Evolutionary conservation across 1,284 basidiomycete genomes (phyloP), one percentile per base, ranked within the genome.

Genomic region (Tilletiopsis washingtonensis): DNA sequence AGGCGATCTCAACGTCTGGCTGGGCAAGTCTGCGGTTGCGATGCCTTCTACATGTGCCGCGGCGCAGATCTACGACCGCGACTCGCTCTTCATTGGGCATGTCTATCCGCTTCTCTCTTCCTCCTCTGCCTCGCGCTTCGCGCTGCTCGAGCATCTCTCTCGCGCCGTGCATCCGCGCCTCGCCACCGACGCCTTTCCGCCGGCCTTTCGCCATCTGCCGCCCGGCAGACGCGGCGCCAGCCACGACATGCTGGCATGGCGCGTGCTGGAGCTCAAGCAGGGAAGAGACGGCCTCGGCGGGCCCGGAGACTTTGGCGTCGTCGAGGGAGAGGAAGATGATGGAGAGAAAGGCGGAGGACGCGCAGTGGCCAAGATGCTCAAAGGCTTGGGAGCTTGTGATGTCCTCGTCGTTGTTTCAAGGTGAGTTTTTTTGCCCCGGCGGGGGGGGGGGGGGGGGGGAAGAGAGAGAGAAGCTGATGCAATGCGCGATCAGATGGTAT

Each of bases 401-500:
- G 59, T 67, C 12, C 45, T 73, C 19, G 64, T 69, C 3, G 51
- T 73, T 1, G 70, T 73, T 23, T 34, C 29, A 9, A 34, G 29
- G 29, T 34, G 29, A 34, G 29, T n/a, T n/a, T n/a, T n/a, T n/a
- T n/a, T n/a, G n/a, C n/a, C n/a, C n/a, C n/a, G n/a, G n/a, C n/a
- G n/a, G n/a, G n/a, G n/a, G n/a, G n/a, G n/a, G n/a, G n/a, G n/a
- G n/a, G n/a, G n/a, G n/a, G n/a, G n/a, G n/a, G n/a, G n/a, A n/a
- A n/a, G n/a, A n/a, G n/a, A n/a, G n/a, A n/a, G n/a, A n/a, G n/a
- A n/a, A n/a, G n/a, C n/a, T n/a, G n/a, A n/a, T n/a, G n/a, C n/a
- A n/a, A n/a, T n/a, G n/a, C n/a, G n/a, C n/a, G 29, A 34, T 9
- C 9, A 34, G 29, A n/a, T 72, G 85, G 84, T 89, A 84, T 61